Conservation (phyloP, 2,329 filamentous ascomycete genomes). For the Aspergillus neotritici region DNA sequence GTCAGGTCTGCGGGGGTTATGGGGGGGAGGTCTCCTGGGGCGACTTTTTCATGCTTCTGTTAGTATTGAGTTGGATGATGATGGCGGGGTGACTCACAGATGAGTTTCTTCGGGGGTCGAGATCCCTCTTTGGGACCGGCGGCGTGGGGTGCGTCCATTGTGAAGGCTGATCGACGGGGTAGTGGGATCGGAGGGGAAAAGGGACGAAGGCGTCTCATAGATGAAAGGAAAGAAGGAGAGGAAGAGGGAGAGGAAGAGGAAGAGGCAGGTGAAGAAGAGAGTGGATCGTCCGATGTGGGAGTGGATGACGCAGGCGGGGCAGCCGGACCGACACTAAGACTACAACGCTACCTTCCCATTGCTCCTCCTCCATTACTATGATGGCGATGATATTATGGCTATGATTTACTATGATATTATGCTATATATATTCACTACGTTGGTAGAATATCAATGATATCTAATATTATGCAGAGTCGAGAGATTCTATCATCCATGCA, state of each 20-base stretch:
- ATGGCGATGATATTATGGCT: too few species aligned
- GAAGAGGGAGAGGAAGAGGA: neutral
- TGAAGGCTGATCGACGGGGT: too few species aligned
- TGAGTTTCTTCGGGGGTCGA: constrained; percentile 8
- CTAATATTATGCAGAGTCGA: too few species aligned
- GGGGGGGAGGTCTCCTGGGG: constrained; percentile 37
- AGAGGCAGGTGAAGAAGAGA: constrained; percentile 1
- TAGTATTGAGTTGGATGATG: too few species aligned
- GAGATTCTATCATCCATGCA: too few species aligned
- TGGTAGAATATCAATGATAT: too few species aligned
- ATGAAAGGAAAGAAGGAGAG: neutral
- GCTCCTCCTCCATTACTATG: too few species aligned
- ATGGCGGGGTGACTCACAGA: neutral
- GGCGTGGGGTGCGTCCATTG: neutral
- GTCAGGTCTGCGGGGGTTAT: constrained; percentile 9
- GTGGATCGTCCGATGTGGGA: neutral
- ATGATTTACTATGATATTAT: too few species aligned
- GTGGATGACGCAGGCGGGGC: neutral
- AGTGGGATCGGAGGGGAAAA: neutral
- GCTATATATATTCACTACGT: too few species aligned
- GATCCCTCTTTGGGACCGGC: too few species aligned
- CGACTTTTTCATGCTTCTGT: constrained; percentile 23
- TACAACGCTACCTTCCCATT: too few species aligned
- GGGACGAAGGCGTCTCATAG: neutral
- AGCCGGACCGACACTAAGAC: too few species aligned